A percentile compares a stretch with the other conserved stretches of the same genome.
These are phyloP conservation scores for Prunus mongolica DNA, from an alignment of 306 rosid genomes.

Conservation along the genomic window DNA sequence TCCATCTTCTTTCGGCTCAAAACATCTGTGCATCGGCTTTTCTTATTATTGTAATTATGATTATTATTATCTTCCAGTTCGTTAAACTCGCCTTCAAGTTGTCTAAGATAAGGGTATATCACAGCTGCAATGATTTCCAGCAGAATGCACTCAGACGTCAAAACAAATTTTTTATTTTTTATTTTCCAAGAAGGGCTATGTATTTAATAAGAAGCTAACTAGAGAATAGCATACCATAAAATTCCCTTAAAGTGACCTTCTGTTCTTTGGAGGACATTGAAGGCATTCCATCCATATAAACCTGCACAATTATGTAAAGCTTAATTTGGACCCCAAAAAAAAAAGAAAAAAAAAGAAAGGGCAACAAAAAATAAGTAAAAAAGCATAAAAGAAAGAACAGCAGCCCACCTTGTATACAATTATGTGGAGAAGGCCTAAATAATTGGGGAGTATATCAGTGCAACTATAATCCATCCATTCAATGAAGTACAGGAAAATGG, in stretches of 20 bases:
- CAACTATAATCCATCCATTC: conserved; percentile 76
- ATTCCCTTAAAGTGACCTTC: conserved; percentile 58
- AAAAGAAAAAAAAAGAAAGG: too few relatives aligned
- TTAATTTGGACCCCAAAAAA: background rate
- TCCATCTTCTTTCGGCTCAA: conserved; percentile 31
- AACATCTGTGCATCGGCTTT: conserved; percentile 26
- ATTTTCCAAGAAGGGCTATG: background rate
- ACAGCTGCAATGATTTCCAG: conserved; percentile 50
- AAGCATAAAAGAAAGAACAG: background rate
- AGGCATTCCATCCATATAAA: conserved; percentile 59
- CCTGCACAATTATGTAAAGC: conserved; percentile 35
- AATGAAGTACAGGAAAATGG: conserved; percentile 52
- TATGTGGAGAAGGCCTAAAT: conserved; percentile 61
- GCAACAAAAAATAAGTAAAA: background rate
- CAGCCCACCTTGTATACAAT: conserved; percentile 52
- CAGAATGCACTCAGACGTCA: background rate
- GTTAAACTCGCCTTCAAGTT: conserved; percentile 53
- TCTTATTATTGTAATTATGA: background rate
- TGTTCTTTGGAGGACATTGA: conserved; percentile 58
- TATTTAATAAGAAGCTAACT: conserved; percentile 3
- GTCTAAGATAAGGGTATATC: conserved; percentile 66
- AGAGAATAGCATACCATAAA: conserved; percentile 45
- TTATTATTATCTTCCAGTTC: conserved; percentile 21
- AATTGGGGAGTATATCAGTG: conserved; percentile 55
- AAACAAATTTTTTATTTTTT: background rate